phyloP scores from a whole-genome alignment of 2,329 filamentous ascomycete species.

The Clathrospora elynae region DNA sequence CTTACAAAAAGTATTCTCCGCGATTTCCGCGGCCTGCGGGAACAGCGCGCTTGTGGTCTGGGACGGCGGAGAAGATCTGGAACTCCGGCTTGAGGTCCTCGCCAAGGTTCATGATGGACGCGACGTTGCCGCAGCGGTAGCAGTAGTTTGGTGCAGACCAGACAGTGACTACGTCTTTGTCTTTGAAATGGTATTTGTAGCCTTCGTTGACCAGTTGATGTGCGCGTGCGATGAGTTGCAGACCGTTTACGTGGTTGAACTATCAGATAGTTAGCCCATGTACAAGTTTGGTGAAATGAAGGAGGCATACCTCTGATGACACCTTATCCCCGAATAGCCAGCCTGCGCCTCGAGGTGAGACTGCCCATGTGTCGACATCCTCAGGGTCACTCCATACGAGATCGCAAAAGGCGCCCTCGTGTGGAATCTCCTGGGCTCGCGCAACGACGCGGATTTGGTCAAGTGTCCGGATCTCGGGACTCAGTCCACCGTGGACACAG shows the following conservation, averaged over 20 bases:
- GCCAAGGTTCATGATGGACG: constrained; percentile 88
- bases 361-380: constrained; percentile 70
- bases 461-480: constrained; percentile 93
- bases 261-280: constrained; percentile 28
- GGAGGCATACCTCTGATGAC: constrained; percentile 61
- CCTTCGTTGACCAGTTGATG: constrained; percentile 79
- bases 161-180: constrained; percentile 96
- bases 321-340: constrained; percentile 75
- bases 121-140: constrained; percentile 65
- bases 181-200: constrained; percentile 91
- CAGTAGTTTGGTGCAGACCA: constrained; percentile 81
- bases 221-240: constrained; percentile 72
- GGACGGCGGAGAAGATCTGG: constrained; percentile 89
- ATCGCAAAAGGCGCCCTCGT: constrained; percentile 98
- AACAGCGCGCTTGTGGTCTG: constrained; percentile 80
- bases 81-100: constrained; percentile 93
- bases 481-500: constrained; percentile 95
- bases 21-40: constrained; percentile 64
- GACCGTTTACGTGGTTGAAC: constrained; percentile 77
- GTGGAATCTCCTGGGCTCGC: constrained; percentile 89
- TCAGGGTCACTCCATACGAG: constrained; percentile 90
- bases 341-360: constrained; percentile 70
- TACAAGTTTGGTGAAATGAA: neutral
- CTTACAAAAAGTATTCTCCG: constrained; percentile 58
- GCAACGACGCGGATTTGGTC: constrained; percentile 81